Evolutionary conservation across 306 rosid genomes (phyloP).

Genomic region (Acacia acuminata): DNA sequence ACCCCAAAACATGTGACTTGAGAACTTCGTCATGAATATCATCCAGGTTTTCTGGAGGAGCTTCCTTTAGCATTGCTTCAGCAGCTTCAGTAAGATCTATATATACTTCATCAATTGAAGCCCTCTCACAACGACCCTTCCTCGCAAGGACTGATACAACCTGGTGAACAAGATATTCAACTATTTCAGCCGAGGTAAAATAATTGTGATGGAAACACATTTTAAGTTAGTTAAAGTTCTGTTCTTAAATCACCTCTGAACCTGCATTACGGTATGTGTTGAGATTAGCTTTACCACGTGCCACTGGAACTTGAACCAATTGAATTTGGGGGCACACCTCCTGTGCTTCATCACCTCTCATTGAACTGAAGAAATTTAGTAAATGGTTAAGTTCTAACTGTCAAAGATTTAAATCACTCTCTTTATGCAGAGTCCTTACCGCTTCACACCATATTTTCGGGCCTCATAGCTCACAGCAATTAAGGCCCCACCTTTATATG

Average conservation of each 20-base stretch:
- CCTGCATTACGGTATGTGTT: constrained; percentile 79
- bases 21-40: constrained; percentile 62
- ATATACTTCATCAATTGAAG: constrained; percentile 96
- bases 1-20: constrained; percentile 89
- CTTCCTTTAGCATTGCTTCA: constrained; percentile 65
- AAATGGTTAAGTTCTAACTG: neutral
- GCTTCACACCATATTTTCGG: constrained; percentile 79
- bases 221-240: neutral
- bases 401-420: neutral
- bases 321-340: constrained; percentile 80
- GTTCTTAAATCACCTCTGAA: constrained; percentile 60
- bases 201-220: neutral
- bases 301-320: constrained; percentile 84
- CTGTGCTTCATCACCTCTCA: constrained; percentile 96
- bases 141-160: constrained; percentile 79
- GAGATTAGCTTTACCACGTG: constrained; percentile 95
- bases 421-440: constrained; percentile 43
- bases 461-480: constrained; percentile 99
- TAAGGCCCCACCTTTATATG: constrained; percentile 89
- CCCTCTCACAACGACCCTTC: constrained; percentile 94
- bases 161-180: constrained; percentile 38
- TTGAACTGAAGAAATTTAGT: constrained; percentile 58
- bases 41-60: constrained; percentile 67
- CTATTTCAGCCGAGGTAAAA: neutral
- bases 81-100: constrained; percentile 93